Evolutionary conservation across 2,329 filamentous ascomycete species (phyloP), one percentile per base, ranked within the genome.

Genomic region (Xylaria sp.): DNA sequence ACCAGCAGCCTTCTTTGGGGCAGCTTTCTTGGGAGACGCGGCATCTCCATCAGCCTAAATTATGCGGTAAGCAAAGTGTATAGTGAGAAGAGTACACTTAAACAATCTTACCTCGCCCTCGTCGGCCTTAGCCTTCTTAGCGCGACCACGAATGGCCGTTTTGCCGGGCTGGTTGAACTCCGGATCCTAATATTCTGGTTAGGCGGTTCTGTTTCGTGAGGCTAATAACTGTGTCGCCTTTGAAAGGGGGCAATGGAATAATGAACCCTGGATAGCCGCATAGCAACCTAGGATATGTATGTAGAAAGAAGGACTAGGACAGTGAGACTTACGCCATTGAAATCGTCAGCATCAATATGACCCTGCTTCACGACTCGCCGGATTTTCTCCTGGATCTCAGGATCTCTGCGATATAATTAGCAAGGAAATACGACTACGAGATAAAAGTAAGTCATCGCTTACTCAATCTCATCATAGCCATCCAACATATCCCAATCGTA

Each of bases 271-370:
- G n/a, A n/a, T n/a, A n/a, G n/a, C n/a, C n/a, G n/a, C n/a, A n/a
- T n/a, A n/a, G n/a, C n/a, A n/a, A n/a, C n/a, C n/a, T n/a, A n/a
- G n/a, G n/a, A n/a, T n/a, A n/a, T n/a, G n/a, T n/a, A n/a, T n/a
- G n/a, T n/a, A n/a, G n/a, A n/a, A n/a, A n/a, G n/a, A n/a, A n/a
- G n/a, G n/a, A n/a, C n/a, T n/a, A n/a, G n/a, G n/a, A n/a, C n/a
- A n/a, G n/a, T n/a, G n/a, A n/a, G 32, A 84, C 92, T 82, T 86
- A 97, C 94, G 13, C 94, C 94, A 41, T 91, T 95, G 89, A 94
- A 98, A 75, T 98, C 95, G 61, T 93, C 91, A 51, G 93, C 86
- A 74, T 92, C 91, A 75, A 98, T 91, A 75, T 96, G 92, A 28
- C 93, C 94, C 78, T 94, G 87, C 68, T 87, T 85, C 28, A 98